Conservation (phyloP, 176 grass and related monocot genomes). For the Carex myosuroides region DNA sequence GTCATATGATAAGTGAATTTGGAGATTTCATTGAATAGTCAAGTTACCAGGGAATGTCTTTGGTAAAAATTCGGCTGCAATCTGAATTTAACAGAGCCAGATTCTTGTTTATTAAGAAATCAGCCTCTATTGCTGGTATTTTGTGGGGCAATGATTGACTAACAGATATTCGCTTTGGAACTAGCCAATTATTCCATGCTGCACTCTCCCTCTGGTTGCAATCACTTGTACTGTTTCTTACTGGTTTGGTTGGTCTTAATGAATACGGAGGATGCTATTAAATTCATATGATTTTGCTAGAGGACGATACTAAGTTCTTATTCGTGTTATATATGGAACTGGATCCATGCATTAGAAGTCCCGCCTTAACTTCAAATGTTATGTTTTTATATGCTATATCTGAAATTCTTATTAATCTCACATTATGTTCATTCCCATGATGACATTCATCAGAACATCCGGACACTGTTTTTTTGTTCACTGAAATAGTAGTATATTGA, state of each 20-base stretch:
- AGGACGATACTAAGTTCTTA: background rate
- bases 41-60: conserved; percentile 2
- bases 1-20: background rate
- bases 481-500: background rate
- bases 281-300: background rate
- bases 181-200: background rate
- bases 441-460: background rate
- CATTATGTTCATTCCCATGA: background rate
- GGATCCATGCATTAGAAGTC: background rate
- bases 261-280: background rate
- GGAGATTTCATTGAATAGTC: background rate
- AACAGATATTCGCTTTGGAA: background rate
- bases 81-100: background rate
- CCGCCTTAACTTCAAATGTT: background rate
- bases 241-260: background rate
- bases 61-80: conserved; percentile 12
- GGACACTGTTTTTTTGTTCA: background rate
- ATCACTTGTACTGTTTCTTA: background rate
- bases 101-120: background rate
- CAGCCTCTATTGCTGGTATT: background rate
- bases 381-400: background rate
- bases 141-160: background rate
- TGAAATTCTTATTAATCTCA: background rate
- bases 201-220: background rate
- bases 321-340: background rate